Base-by-base conservation (phyloP, 768 basidiomycete species). In the Calocera cornea region DNA sequence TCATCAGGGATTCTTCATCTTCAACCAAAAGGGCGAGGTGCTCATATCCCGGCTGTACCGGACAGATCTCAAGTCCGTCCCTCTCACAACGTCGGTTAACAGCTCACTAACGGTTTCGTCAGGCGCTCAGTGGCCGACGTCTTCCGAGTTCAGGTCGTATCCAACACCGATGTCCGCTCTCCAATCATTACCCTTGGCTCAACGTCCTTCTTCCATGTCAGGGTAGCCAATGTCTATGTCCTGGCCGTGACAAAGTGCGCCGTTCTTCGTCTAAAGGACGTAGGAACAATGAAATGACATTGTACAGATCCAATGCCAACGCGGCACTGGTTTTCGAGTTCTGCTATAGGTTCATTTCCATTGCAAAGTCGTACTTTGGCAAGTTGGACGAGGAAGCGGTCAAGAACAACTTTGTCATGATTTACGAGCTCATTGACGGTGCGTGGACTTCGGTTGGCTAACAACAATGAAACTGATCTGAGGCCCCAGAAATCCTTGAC, bases 21-120 rank as follows among this genome's bases (percentile, higher is more conserved):
- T 97, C 83, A 99, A 97, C 75, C 93, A 95, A 78, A 97, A 98
- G 78, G 97, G 97, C 77, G 97, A 98, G 85, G 95, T 94, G 67
- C 83, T 99, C 72, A 99, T 98, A 75, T 97, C 95, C 50, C 83
- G 97, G 70, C 83, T 98, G 31, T 99, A 97, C 78, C 86, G 97
- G 65, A 89, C 95, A 64, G 97, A 99, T 78, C 87, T 99, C 81
- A 97, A 95, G 97, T 95, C 77, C 77, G 83, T 73, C 70, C 72
- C 65, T 67, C 65, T 14, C 67, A 11, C 41, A 1, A 65, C 8
- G 66, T 67, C 5, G 29, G 60, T 41, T 67, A 24, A 34, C 33
- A 24, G 34, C 24, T 47, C 1, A 38, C 27, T 27, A n/a, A 47
- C 66, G 10, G 44, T 10, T 31, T 14, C 19, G 71, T 1, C 71